A percentile compares a stretch with the other conserved stretches of the same genome.
Evolutionary conservation across 139 green algal species (phyloP).

Genomic region (Penium margaritaceum): DNA sequence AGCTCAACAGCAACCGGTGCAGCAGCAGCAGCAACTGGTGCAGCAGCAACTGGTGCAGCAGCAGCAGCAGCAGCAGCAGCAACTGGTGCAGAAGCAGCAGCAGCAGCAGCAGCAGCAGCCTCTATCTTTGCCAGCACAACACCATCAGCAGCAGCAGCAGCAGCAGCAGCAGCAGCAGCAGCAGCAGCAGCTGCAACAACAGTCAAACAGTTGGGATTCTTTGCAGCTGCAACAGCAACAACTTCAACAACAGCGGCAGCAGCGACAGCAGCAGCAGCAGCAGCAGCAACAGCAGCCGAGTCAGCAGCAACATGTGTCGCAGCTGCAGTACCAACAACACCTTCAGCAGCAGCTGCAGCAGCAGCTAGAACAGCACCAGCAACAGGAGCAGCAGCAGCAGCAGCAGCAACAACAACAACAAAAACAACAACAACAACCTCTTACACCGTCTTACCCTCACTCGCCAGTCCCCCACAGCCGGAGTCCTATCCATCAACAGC

Average conservation of each 20-base stretch:
- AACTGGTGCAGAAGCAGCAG: neutral
- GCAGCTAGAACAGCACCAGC: too few species aligned
- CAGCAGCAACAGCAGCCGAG: constrained; percentile 4
- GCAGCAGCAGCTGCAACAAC: neutral
- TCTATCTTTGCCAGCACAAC: neutral
- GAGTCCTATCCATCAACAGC: too few species aligned
- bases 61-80: neutral
- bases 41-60: neutral
- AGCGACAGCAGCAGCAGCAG: neutral
- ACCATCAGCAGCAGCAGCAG: neutral
- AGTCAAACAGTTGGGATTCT: too few species aligned
- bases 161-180: constrained; percentile 20
- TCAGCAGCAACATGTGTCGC: neutral
- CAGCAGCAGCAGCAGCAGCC: neutral
- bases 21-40: neutral
- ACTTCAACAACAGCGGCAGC: constrained; percentile 1
- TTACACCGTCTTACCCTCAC: too few species aligned
- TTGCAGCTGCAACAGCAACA: neutral
- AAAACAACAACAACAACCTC: too few species aligned
- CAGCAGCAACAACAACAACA: too few species aligned
- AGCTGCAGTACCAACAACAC: neutral
- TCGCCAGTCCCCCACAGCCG: too few species aligned
- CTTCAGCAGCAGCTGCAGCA: neutral
- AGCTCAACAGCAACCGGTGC: neutral
- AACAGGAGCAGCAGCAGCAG: too few species aligned